Conservation (phyloP, 2,329 filamentous ascomycete species). For the Aspergillus sp. region DNA sequence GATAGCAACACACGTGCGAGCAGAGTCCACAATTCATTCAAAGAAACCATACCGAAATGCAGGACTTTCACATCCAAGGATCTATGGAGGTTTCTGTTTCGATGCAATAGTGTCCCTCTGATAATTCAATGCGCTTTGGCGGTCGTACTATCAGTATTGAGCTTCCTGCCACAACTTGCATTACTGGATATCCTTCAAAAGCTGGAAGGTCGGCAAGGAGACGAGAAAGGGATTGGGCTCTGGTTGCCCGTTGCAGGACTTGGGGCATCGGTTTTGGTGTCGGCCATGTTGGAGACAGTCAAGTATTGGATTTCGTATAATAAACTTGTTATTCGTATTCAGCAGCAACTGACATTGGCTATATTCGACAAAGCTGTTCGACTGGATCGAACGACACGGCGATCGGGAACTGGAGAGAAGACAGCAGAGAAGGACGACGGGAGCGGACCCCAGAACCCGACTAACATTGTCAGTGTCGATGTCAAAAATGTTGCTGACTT, state of each 20-base stretch:
- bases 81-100: not conserved
- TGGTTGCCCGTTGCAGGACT: not conserved
- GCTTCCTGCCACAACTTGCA: not conserved
- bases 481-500: constrained; percentile 62
- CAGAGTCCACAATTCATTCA: not conserved
- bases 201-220: not conserved
- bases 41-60: no score
- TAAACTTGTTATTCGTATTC: not conserved
- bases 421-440: not conserved
- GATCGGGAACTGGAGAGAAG: not conserved
- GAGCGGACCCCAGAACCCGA: constrained; percentile 17
- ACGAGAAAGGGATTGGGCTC: no score
- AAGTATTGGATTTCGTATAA: not conserved
- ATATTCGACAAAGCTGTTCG: not conserved
- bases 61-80: no score
- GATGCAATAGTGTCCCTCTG: not conserved
- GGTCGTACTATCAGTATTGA: not conserved
- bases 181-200: not conserved
- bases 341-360: not conserved
- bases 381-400: not conserved
- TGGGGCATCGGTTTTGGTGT: not conserved
- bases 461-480: constrained; percentile 70
- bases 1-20: not conserved
- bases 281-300: not conserved
- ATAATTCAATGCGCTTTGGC: not conserved